Percentiles rank a stretch among this genome's conserved stretches.
These are phyloP conservation scores for Flueggea neowawraea DNA, from an alignment of 441 rosid genomes.

Conservation along the genomic window DNA sequence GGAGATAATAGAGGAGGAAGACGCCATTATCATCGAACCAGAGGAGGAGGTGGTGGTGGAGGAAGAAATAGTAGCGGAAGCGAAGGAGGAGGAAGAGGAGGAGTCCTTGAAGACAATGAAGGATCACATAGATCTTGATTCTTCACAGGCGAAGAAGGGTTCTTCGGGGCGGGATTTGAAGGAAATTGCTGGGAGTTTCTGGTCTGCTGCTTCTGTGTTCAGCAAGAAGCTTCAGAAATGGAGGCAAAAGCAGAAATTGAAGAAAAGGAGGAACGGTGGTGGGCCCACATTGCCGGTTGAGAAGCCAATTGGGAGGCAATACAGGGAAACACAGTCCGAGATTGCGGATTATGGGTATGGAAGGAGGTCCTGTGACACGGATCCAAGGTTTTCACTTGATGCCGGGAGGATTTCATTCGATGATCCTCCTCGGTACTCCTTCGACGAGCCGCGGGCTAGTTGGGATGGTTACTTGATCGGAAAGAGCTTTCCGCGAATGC, in stretches of 20 bases:
- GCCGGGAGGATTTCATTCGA: slow-evolving; percentile 83
- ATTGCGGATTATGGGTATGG: slow-evolving; percentile 98
- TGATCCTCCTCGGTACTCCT: slow-evolving; percentile 85
- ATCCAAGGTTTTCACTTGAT: slow-evolving; percentile 96
- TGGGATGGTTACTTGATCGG: slow-evolving; percentile 97
- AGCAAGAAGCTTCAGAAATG: slow-evolving; percentile 97
- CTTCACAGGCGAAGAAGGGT: slow-evolving; percentile 55
- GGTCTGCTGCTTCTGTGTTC: slow-evolving; percentile 97
- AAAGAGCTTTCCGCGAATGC: slow-evolving; percentile 59
- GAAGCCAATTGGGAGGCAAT: slow-evolving; percentile 93
- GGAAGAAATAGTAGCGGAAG: not conserved
- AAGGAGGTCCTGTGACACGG: slow-evolving; percentile 97
- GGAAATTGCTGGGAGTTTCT: slow-evolving; percentile 82
- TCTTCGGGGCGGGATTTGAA: slow-evolving; percentile 66
- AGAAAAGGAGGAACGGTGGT: slow-evolving; percentile 61
- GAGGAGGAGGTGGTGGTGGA: slow-evolving; percentile 22
- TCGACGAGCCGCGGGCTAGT: slow-evolving; percentile 95
- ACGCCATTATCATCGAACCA: slow-evolving; percentile 25
- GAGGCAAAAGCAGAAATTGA: slow-evolving; percentile 94
- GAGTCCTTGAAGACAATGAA: slow-evolving; percentile 72
- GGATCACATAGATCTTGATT: slow-evolving; percentile 93
- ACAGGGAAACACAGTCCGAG: slow-evolving; percentile 96
- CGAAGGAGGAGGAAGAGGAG: slow-evolving; percentile 19
- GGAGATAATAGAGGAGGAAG: slow-evolving; percentile 57
- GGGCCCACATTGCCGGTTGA: slow-evolving; percentile 69